Base-by-base conservation (phyloP, 192 early-diverging fungal species). In the Pilobolus umbonatus region DNA sequence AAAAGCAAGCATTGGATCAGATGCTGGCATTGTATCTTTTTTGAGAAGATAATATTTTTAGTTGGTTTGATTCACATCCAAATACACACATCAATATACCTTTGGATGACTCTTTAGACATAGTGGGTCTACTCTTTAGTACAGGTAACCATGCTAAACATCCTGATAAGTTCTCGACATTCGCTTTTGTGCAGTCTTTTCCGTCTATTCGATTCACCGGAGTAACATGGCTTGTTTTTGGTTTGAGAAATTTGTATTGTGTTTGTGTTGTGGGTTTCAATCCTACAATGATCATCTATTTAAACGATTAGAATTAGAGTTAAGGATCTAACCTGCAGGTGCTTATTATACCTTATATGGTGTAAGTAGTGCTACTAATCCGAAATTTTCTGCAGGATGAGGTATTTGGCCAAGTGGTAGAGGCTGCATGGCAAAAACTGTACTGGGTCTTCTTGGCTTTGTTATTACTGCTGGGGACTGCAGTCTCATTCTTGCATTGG, bases 131-230 rank as follows among this genome's bases (percentile, higher is more conserved):
- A 54, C 62, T 57, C 49, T 83, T 83, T 15, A 65, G 67, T 5
- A 76, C 76, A 26, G 81, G 81, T 34, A 77, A 64, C 81, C 81
- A 83, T 0, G 79, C 77, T 25, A 83, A 51, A 62, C 77, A 77
- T 0, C 81, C 81, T 28, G 77, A 78, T 11, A 80, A 29, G 30
- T 36, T 45, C 11, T 55, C 53, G 10, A 42, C 32, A 38, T 19
- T 49, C 5, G 22, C 36, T 45, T 45, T 65, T 50, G 48, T 45
- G 39, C 25, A 57, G 26, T 59, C 57, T 4, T 35, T 0, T 5
- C 34, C 11, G 3, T 46, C 57, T 48, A 32, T 31, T 32, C 60
- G 49, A n/a, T 57, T 55, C 12, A 63, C 31, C 15, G 52, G 22
- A n/a, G 47, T 24, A n/a, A 57, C 59, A 9, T 52, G 55, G 0